Conservation (phyloP, 2,329 filamentous ascomycete species). For the Fusarium heterosporum region DNA sequence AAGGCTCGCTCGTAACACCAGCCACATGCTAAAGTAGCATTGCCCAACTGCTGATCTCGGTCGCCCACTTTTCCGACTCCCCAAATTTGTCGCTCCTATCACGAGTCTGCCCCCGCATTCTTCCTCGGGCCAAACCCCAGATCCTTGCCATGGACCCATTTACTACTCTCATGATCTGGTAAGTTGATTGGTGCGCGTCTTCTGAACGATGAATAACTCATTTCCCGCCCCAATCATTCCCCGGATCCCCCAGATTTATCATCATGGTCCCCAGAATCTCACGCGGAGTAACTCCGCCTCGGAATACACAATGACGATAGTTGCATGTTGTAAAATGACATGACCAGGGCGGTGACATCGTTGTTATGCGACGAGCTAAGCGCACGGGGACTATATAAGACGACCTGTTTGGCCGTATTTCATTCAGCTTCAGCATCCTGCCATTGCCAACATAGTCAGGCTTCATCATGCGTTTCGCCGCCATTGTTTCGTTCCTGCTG, state of each 20-base stretch:
- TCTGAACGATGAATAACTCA: background rate
- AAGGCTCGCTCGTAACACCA: background rate
- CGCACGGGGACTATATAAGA: slow-evolving; percentile 22
- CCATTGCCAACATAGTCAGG: slow-evolving; percentile 5
- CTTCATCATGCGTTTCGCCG: slow-evolving; percentile 33
- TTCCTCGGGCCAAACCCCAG: background rate
- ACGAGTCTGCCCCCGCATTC: slow-evolving; percentile 24
- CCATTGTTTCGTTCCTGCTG: slow-evolving; percentile 27
- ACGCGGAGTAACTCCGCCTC: slow-evolving; percentile 31
- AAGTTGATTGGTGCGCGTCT: slow-evolving; percentile 34
- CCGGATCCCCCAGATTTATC: slow-evolving; percentile 30
- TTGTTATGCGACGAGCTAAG: background rate
- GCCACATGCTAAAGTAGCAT: background rate
- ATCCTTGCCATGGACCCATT: slow-evolving; percentile 16
- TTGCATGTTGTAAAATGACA: slow-evolving; percentile 4
- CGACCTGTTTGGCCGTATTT: background rate
- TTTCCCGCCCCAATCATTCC: slow-evolving; percentile 37
- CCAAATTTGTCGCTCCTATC: slow-evolving; percentile 31
- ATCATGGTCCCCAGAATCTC: slow-evolving; percentile 18
- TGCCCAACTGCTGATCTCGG: slow-evolving; percentile 32
- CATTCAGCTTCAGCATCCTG: slow-evolving; percentile 9
- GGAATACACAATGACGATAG: background rate
- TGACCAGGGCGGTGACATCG: slow-evolving; percentile 10
- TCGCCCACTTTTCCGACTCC: background rate
- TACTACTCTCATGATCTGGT: background rate